These are phyloP conservation scores for Aspergillus fructus DNA, from an alignment of 2,329 filamentous ascomycete genomes.

Conservation along the genomic window DNA sequence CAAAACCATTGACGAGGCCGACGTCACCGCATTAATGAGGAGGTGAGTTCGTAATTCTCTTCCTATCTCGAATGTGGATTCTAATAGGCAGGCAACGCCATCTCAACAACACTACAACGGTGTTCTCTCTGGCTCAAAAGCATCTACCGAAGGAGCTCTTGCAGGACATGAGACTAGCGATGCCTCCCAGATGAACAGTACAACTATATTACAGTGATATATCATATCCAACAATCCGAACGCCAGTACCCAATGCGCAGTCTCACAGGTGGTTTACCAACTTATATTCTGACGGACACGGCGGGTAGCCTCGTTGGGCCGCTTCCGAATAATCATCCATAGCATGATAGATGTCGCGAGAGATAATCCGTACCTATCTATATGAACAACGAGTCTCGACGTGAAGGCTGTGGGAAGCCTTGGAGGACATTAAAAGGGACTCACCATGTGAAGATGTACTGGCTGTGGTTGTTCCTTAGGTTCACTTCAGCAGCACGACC, in stretches of 20 bases:
- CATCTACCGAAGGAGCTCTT: constrained; percentile 79
- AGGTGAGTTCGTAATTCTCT: constrained; percentile 58
- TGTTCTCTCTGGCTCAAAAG: constrained; percentile 81
- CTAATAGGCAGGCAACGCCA: constrained; percentile 69
- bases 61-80: constrained; percentile 13
- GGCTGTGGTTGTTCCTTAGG: constrained; percentile 91
- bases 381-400: constrained; percentile 21
- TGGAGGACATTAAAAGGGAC: constrained; percentile 28
- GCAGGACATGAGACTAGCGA: constrained; percentile 65
- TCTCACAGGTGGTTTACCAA: constrained; percentile 54
- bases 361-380: constrained; percentile 75
- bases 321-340: constrained; percentile 91
- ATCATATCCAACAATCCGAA: constrained; percentile 26
- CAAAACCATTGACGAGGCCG: constrained; percentile 81
- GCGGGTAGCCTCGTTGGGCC: constrained; percentile 68
- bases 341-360: constrained; percentile 91
- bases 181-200: constrained; percentile 32
- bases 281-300: constrained; percentile 74
- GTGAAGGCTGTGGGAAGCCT: background rate
- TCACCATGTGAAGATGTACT: constrained; percentile 99
- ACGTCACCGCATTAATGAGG: constrained; percentile 78
- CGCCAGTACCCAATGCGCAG: constrained; percentile 35
- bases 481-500: constrained; percentile 87
- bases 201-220: constrained; percentile 17
- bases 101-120: constrained; percentile 67